Conservation (phyloP, 768 basidiomycete genomes). For the Tulasnella sp. region DNA sequence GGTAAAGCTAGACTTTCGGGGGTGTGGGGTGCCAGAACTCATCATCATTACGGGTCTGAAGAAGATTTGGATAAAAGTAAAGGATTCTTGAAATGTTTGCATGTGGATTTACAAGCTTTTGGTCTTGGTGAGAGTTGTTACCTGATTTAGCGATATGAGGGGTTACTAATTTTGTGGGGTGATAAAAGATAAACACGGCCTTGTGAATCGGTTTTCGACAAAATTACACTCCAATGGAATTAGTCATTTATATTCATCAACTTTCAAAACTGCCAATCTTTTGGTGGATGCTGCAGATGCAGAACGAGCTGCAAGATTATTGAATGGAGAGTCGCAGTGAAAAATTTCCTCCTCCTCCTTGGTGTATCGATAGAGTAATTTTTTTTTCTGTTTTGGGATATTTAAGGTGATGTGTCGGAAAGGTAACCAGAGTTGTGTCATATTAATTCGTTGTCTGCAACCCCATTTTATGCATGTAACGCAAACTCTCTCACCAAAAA, state of each 20-base stretch:
- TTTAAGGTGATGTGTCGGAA: too few species aligned
- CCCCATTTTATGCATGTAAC: too few species aligned
- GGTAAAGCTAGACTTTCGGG: constrained; percentile 20
- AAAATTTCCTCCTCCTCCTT: too few species aligned
- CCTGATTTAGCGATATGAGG: constrained; percentile 1
- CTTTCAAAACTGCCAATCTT: constrained; percentile 71
- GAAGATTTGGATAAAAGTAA: constrained; percentile 27
- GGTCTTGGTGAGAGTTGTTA: constrained; percentile 43
- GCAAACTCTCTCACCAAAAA: too few species aligned
- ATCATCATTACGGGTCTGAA: constrained; percentile 3
- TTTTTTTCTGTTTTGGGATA: too few species aligned
- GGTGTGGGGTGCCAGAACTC: background rate
- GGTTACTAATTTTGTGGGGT: background rate
- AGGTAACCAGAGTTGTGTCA: too few species aligned
- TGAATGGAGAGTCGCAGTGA: too few species aligned
- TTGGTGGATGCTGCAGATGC: constrained; percentile 33
- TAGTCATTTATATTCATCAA: constrained; percentile 75
- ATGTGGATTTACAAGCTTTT: constrained; percentile 60
- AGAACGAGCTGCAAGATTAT: constrained; percentile 12
- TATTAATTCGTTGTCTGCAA: too few species aligned
- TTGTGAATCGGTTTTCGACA: constrained; percentile 63
- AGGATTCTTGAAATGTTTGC: constrained; percentile 44
- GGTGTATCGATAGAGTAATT: too few species aligned
- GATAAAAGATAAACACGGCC: constrained; percentile 53
- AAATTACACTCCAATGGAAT: constrained; percentile 59